Percentiles rank a stretch among this genome's conserved stretches.
Conservation (phyloP, 1,139 yeast species). For the Candida sanyaensis region DNA sequence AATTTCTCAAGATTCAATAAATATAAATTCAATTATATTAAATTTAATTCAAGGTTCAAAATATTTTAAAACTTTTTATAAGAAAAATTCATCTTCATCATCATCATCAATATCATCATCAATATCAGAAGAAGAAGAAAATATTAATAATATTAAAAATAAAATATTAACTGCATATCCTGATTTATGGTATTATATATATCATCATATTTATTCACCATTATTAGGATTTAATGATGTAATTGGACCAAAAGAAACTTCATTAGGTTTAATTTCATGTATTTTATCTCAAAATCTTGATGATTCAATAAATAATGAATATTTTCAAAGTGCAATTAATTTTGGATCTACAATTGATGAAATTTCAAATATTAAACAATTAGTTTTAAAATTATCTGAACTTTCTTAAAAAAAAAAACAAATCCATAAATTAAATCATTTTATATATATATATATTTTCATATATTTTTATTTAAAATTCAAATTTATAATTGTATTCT, state of each 20-base stretch:
- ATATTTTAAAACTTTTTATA: constrained; percentile 76
- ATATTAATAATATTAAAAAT: constrained; percentile 55
- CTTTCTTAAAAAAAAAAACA: too few species aligned
- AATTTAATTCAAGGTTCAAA: constrained; percentile 53
- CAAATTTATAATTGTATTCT: constrained; percentile 49
- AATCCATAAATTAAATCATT: too few species aligned
- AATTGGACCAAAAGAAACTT: constrained; percentile 68
- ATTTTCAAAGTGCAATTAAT: constrained; percentile 79
- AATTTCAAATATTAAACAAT: constrained; percentile 54
- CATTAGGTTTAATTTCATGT: constrained; percentile 74
- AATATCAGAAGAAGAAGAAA: too few species aligned
- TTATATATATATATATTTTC: constrained; percentile 1
- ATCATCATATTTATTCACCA: constrained; percentile 79
- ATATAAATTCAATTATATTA: constrained; percentile 26
- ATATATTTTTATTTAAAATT: too few species aligned
- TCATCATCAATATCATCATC: too few species aligned
- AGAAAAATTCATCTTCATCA: constrained; percentile 24
- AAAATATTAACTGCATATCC: constrained; percentile 80
- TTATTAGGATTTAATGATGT: constrained; percentile 68
- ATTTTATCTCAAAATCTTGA: constrained; percentile 90
- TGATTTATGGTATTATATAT: constrained; percentile 75
- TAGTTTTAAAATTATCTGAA: constrained; percentile 68
- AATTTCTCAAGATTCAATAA: constrained; percentile 32
- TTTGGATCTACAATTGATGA: constrained; percentile 72
- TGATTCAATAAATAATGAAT: constrained; percentile 83